Conservation (phyloP, 805 yeast species). For the Kodamaea fukazawae region DNA sequence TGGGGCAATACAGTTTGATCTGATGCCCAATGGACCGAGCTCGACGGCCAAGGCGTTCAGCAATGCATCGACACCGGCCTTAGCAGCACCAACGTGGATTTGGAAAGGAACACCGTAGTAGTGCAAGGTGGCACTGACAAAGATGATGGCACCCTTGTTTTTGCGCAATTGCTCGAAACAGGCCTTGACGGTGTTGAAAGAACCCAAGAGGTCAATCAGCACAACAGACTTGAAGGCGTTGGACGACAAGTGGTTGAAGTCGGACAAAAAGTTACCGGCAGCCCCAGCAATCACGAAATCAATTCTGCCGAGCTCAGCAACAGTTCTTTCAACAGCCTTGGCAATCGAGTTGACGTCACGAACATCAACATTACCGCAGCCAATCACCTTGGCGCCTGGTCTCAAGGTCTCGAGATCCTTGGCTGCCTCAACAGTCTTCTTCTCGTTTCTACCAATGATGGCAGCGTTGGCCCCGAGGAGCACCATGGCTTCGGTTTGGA, state of each 20-base stretch:
- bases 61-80: constrained; percentile 31
- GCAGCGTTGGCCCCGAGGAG: constrained; percentile 30
- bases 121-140: constrained; percentile 44
- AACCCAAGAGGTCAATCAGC: constrained; percentile 39
- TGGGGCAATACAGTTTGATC: constrained; percentile 28
- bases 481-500: constrained; percentile 28
- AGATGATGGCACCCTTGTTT: constrained; percentile 36
- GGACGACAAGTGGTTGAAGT: constrained; percentile 42
- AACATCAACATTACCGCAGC: constrained; percentile 23
- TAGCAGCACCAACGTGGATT: constrained; percentile 29
- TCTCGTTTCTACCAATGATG: constrained; percentile 25
- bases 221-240: constrained; percentile 42
- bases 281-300: constrained; percentile 47
- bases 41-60: constrained; percentile 31
- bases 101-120: constrained; percentile 44
- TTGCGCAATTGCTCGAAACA: constrained; percentile 35
- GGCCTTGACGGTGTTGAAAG: constrained; percentile 42
- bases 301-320: constrained; percentile 37
- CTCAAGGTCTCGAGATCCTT: constrained; percentile 21
- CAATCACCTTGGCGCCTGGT: constrained; percentile 23
- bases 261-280: constrained; percentile 42
- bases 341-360: constrained; percentile 22
- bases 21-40: constrained; percentile 28
- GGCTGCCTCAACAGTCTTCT: constrained; percentile 25
- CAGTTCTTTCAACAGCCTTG: constrained; percentile 23